Percentiles rank a stretch among this genome's conserved stretches.
phyloP scores from a whole-genome alignment of 768 basidiomycete genomes.

The Lanmaoa pseudosensibilis region DNA sequence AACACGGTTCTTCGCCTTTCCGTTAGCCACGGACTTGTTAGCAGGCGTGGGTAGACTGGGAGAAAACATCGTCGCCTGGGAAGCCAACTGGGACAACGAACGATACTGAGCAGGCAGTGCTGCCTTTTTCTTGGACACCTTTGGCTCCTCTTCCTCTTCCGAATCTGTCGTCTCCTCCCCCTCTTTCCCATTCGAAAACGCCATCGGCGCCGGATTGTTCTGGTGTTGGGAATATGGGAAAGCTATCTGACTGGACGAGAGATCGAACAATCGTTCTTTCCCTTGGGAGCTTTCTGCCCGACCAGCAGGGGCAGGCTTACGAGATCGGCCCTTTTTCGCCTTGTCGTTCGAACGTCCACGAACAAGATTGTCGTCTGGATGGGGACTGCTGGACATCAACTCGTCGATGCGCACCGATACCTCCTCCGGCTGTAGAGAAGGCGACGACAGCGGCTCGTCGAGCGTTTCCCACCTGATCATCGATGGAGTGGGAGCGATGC shows the following conservation, averaged over 20 bases:
- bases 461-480: constrained; percentile 33
- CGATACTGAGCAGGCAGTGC: constrained; percentile 35
- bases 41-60: constrained; percentile 38
- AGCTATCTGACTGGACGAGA: constrained; percentile 50
- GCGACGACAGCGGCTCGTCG: constrained; percentile 24
- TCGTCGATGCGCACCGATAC: constrained; percentile 28
- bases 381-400: constrained; percentile 35
- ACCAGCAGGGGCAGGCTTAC: not conserved
- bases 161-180: constrained; percentile 31
- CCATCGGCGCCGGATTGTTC: constrained; percentile 5
- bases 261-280: constrained; percentile 46
- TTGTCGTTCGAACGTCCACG: constrained; percentile 7
- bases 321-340: constrained; percentile 7
- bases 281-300: constrained; percentile 1
- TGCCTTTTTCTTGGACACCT: constrained; percentile 21
- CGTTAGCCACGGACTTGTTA: constrained; percentile 26
- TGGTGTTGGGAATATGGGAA: constrained; percentile 55
- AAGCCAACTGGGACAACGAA: constrained; percentile 53
- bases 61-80: constrained; percentile 31
- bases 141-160: constrained; percentile 19
- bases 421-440: constrained; percentile 34
- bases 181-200: constrained; percentile 35
- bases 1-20: constrained; percentile 26
- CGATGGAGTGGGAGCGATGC: constrained; percentile 11
- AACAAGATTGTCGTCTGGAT: not conserved